Conservation (phyloP, 1,284 basidiomycete genomes). For the Puccinia coronata region DNA sequence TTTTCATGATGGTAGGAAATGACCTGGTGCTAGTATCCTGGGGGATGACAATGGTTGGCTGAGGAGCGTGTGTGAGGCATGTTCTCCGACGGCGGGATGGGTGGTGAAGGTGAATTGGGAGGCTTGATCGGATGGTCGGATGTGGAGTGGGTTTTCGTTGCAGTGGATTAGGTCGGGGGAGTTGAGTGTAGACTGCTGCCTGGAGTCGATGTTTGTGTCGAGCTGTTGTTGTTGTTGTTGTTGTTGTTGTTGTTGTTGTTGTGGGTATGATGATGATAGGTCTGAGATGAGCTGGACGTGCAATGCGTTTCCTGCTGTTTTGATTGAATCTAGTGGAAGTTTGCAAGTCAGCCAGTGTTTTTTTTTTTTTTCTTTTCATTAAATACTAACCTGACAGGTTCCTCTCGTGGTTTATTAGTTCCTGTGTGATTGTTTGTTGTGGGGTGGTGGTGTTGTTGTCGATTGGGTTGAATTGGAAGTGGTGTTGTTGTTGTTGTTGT, state of each 20-base stretch:
- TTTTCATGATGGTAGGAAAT: neutral
- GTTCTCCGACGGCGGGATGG: neutral
- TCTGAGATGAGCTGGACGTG: no score
- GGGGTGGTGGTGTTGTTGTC: no score
- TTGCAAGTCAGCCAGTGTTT: no score
- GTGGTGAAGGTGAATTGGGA: neutral
- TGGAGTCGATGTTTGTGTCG: neutral
- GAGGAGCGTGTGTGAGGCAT: neutral
- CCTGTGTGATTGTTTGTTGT: no score
- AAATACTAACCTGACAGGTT: no score
- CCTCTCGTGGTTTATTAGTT: no score
- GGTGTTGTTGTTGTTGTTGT: no score
- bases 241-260: no score
- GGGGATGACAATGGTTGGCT: constrained; percentile 7
- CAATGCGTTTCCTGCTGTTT: no score
- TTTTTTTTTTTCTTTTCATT: no score
- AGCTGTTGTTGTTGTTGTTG: constrained; percentile 9
- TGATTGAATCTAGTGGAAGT: no score
- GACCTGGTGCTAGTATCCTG: constrained; percentile 1
- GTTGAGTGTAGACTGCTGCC: constrained; percentile 1
- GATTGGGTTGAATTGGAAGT: no score
- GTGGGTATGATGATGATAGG: neutral
- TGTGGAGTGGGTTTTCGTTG: neutral
- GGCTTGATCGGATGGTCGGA: neutral
- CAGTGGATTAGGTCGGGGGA: neutral